phyloP scores from a whole-genome alignment of 129 eudicot species.

The Calendula officinalis region DNA sequence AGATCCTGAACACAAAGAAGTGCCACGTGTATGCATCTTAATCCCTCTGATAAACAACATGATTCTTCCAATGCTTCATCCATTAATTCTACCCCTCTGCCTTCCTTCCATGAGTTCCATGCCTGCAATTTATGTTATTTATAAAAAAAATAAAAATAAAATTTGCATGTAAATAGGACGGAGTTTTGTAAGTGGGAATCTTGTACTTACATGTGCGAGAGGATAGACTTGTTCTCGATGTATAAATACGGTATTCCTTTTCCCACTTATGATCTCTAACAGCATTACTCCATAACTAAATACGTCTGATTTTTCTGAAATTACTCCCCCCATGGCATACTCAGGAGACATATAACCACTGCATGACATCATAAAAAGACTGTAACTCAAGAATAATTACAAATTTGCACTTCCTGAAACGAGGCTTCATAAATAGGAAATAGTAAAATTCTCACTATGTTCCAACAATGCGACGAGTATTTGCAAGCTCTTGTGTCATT shows the following conservation, averaged over 20 bases:
- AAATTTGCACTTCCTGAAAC: neutral
- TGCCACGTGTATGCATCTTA: slow-evolving; percentile 39
- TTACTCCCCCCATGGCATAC: slow-evolving; percentile 29
- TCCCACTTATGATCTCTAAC: slow-evolving; percentile 40
- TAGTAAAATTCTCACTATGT: slow-evolving; percentile 25
- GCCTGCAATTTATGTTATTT: slow-evolving; percentile 27
- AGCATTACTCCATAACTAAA: slow-evolving; percentile 41
- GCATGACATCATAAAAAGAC: neutral
- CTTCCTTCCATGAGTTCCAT: slow-evolving; percentile 37
- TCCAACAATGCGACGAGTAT: slow-evolving; percentile 34
- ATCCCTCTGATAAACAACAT: neutral
- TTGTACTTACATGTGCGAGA: slow-evolving; percentile 29
- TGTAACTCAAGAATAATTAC: neutral
- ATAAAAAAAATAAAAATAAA: neutral
- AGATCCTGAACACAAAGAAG: slow-evolving; percentile 39
- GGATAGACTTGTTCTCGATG: slow-evolving; percentile 20
- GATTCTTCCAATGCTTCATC: slow-evolving; percentile 18
- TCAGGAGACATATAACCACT: slow-evolving; percentile 46
- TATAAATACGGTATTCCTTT: slow-evolving; percentile 24
- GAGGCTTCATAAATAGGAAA: neutral
- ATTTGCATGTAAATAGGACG: neutral
- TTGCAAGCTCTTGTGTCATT: slow-evolving; percentile 32
- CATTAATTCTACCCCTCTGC: slow-evolving; percentile 24
- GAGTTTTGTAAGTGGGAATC: neutral
- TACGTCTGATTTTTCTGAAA: slow-evolving; percentile 37